A percentile compares a stretch with the other conserved stretches of the same genome.
Conservation (phyloP, 192 early-diverging fungal species). For the Coemansia sp. region DNA sequence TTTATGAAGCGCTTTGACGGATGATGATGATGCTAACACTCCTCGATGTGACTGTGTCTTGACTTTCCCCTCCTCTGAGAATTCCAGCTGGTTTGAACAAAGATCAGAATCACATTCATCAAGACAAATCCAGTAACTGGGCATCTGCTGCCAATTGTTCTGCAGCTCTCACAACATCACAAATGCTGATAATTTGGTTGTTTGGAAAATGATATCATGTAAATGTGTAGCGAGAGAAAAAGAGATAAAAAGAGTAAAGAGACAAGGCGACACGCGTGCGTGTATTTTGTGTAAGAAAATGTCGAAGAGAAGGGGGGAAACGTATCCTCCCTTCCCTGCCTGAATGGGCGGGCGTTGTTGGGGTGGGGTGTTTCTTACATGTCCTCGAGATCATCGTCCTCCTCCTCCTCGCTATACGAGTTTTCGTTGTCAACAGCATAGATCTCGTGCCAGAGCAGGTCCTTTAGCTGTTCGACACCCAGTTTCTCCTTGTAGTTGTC, state of each 20-base stretch:
- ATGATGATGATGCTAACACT: too few species aligned
- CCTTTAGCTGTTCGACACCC: slow-evolving; percentile 77
- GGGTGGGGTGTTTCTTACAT: slow-evolving; percentile 9
- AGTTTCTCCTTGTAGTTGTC: slow-evolving; percentile 82
- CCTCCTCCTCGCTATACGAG: slow-evolving; percentile 27
- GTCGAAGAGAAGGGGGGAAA: too few species aligned
- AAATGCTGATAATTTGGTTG: too few species aligned
- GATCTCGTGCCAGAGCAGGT: slow-evolving; percentile 52
- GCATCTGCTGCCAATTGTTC: not conserved
- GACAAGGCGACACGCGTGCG: not conserved
- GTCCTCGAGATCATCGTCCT: slow-evolving; percentile 23
- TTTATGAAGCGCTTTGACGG: too few species aligned
- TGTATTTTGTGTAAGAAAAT: slow-evolving; percentile 13
- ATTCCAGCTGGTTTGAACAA: too few species aligned
- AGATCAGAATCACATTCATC: not conserved
- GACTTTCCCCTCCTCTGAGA: too few species aligned
- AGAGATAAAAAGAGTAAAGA: slow-evolving; percentile 3
- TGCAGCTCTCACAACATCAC: too few species aligned
- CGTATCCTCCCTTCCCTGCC: too few species aligned
- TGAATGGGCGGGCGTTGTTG: too few species aligned
- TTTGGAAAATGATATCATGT: not conserved
- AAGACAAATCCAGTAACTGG: not conserved
- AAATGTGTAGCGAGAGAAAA: not conserved
- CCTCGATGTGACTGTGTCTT: too few species aligned
- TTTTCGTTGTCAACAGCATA: slow-evolving; percentile 33